Conservation (phyloP, 139 green algal species). For the Helicosporidium sp. region DNA sequence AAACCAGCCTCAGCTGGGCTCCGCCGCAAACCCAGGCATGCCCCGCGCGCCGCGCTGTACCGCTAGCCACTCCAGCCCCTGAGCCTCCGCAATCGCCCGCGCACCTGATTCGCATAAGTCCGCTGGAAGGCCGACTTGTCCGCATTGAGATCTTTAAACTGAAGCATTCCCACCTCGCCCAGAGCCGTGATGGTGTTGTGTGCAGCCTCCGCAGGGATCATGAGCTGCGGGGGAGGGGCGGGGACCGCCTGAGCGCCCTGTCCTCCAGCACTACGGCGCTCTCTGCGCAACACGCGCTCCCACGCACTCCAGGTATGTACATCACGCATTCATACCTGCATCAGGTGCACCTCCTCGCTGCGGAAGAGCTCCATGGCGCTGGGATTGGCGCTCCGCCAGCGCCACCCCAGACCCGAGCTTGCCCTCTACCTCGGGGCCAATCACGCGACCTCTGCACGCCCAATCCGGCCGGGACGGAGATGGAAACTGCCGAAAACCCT, state of each 20-base stretch:
- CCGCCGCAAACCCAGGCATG: too few relatives aligned
- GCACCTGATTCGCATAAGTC: conserved; percentile 73
- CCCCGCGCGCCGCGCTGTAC: too few relatives aligned
- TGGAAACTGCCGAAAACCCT: too few relatives aligned
- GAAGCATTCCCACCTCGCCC: conserved; percentile 66
- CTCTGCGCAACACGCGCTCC: background rate
- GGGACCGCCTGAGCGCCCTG: background rate
- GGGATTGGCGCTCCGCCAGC: too few relatives aligned
- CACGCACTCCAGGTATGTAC: background rate
- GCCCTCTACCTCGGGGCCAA: too few relatives aligned
- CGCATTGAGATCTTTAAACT: conserved; percentile 84
- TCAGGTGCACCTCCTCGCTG: conserved; percentile 86
- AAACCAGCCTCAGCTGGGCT: too few relatives aligned
- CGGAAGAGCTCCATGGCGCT: conserved; percentile 30
- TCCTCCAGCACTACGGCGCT: too few relatives aligned
- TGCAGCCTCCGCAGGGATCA: conserved; percentile 85
- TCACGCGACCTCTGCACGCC: too few relatives aligned
- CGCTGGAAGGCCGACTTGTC: conserved; percentile 80
- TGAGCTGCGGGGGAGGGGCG: conserved; percentile 48
- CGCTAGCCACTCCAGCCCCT: background rate
- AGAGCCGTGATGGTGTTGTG: conserved; percentile 74
- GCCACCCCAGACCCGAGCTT: too few relatives aligned
- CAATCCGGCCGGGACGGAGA: too few relatives aligned
- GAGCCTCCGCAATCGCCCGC: background rate
- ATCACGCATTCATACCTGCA: conserved; percentile 41